Evolutionary conservation across 805 yeast genomes (phyloP), one percentile per base, ranked within the genome.

Genomic region (Teunomyces funiuensis): DNA sequence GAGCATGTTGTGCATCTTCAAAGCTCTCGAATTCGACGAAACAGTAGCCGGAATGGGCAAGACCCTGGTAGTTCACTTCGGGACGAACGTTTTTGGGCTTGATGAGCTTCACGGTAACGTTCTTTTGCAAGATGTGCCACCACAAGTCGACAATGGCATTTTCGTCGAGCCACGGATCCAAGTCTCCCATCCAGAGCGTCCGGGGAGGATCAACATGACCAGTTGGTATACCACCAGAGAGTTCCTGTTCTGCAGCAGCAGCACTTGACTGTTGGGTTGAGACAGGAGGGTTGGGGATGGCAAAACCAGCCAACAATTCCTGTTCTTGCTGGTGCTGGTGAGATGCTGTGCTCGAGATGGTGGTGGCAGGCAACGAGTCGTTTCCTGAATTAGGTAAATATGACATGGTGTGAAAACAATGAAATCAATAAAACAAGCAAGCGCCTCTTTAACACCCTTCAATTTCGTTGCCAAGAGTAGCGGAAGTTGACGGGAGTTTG

Each of bases 101-200:
- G 44, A 85, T 85, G 28, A 85, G 68, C 60, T 85, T 85, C 20
- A 83, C 89, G 20, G 69, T 61, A 19, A 85, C 91, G 22, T 67
- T 57, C 50, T 76, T 78, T 41, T 76, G 73, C 38, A 80, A 52
- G 18, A 75, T 64, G 22, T 69, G 69, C 88, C 89, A 84, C 60
- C 87, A 69, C 34, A 79, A 66, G 37, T 72, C 69, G 19, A 57
- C 60, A 36, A 70, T 66, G 4, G 79, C 78, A 3, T 65, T 69
- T 57, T 85, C 93, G 55, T 83, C 88, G 54, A 84, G 77, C 78
- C 84, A 79, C 1, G 91, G 88, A 55, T 85, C 91, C 50, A 85
- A 66, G 60, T 85, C 93, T 8, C 95, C 95, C 95, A 85, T 85
- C 95, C 95, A 85, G 23, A 85, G 65, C 1, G 95, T 85, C 45